Percentiles rank a stretch among this genome's conserved stretches.
phyloP scores from a whole-genome alignment of 2,329 filamentous ascomycete genomes.

The Paramyrothecium sp. region DNA sequence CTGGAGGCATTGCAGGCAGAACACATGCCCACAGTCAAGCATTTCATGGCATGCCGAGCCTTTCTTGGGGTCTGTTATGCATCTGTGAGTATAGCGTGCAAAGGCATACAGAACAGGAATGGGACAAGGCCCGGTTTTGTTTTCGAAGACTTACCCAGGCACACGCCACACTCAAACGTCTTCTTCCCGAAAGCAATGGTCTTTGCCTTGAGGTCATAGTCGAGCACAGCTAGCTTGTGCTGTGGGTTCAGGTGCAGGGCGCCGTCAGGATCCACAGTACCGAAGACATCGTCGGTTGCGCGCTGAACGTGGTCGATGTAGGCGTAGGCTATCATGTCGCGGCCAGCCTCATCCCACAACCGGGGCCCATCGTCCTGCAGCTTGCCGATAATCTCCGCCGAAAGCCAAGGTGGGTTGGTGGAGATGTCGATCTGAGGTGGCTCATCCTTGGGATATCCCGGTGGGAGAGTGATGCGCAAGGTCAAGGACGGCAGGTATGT shows the following conservation, averaged over 20 bases:
- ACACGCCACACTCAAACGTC: conserved; percentile 86
- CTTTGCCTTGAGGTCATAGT: conserved; percentile 75
- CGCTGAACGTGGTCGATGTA: conserved; percentile 65
- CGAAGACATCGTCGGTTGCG: conserved; percentile 59
- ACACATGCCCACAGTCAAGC: conserved; percentile 83
- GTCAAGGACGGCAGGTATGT: conserved; percentile 58
- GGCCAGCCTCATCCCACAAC: conserved; percentile 63
- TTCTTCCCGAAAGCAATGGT: conserved; percentile 75
- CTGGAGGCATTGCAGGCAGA: conserved; percentile 82
- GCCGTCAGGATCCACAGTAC: conserved; percentile 46
- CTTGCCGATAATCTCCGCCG: conserved; percentile 40
- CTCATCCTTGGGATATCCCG: conserved; percentile 53
- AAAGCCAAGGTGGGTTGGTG: conserved; percentile 58
- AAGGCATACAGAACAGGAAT: no score
- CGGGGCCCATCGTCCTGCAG: conserved; percentile 49
- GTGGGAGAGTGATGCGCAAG: conserved; percentile 53
- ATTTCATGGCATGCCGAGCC: conserved; percentile 78
- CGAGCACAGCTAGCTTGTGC: conserved; percentile 70
- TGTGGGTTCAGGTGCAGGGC: conserved; percentile 51
- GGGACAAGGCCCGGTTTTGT: no score
- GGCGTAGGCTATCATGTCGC: conserved; percentile 56
- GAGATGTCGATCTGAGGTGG: conserved; percentile 52
- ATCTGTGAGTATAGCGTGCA: no score
- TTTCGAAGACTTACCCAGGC: conserved; percentile 54
- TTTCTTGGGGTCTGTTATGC: conserved; percentile 75